Conservation (phyloP, 371 early-diverging fungal genomes). For the Zopfochytrium polystomum region DNA sequence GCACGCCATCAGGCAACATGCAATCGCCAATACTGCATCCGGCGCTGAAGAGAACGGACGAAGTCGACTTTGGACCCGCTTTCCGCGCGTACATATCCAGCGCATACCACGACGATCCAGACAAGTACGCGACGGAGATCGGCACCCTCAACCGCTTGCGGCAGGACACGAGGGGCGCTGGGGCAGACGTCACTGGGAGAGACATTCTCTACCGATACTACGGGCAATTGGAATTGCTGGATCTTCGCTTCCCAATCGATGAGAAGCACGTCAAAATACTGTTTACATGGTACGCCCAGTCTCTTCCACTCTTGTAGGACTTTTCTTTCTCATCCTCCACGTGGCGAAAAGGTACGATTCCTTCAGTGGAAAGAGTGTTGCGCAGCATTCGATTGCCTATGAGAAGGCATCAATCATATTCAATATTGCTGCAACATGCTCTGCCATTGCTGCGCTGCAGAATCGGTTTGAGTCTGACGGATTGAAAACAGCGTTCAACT, state of each 20-base stretch:
- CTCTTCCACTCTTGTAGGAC: background rate
- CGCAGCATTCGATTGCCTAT: conserved; percentile 90
- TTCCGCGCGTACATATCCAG: conserved; percentile 77
- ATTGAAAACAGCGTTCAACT: conserved; percentile 76
- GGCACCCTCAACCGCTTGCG: conserved; percentile 82
- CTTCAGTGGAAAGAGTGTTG: conserved; percentile 60
- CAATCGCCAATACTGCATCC: conserved; percentile 37
- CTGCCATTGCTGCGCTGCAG: conserved; percentile 61
- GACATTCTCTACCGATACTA: conserved; percentile 93
- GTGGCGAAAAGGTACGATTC: conserved; percentile 71
- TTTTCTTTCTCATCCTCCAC: background rate
- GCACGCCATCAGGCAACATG: too few relatives aligned
- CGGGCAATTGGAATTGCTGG: conserved; percentile 92
- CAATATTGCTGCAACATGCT: conserved; percentile 75
- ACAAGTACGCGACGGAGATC: conserved; percentile 80
- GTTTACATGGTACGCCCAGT: conserved; percentile 75
- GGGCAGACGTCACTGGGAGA: conserved; percentile 83
- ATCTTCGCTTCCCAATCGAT: conserved; percentile 87
- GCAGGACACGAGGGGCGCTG: conserved; percentile 93
- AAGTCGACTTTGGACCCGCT: conserved; percentile 82
- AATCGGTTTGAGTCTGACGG: conserved; percentile 73
- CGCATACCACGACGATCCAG: conserved; percentile 89
- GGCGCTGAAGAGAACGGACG: conserved; percentile 81
- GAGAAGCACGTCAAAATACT: conserved; percentile 81
- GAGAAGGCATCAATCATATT: conserved; percentile 94